Base-by-base conservation (phyloP, 2,329 filamentous ascomycete species). In the Diaporthe nobilis region DNA sequence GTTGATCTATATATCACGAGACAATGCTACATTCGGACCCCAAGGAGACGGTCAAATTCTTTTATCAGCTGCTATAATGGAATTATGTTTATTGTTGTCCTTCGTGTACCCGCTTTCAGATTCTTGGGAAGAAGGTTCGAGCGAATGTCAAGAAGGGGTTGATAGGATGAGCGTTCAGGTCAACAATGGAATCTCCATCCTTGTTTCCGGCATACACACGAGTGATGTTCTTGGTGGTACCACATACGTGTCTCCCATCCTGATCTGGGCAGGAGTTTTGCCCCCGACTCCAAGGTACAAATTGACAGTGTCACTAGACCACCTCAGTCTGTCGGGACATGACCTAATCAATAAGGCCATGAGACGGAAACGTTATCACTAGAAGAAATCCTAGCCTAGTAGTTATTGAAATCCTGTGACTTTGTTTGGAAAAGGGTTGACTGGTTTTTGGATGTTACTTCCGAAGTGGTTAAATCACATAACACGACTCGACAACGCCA, bases 71-170 rank as follows among this genome's bases (percentile, higher is more conserved):
- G 34, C 34, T 34, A 34, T 34, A 34, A 34, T 34, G 34, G 34
- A 34, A 34, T 34, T 34, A 34, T 34, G 34, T 34, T 34, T 1
- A 10, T 34, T 34, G 34, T 34, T 34, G 7, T 34, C 34, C 34
- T 34, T 34, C 34, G 2, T 34, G 34, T 34, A 34, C 34, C 34
- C 34, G 34, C 34, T 34, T 34, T 34, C 34, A 34, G 34, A 34
- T 34, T 34, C 8, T 34, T 34, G 34, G 34, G 34, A 34, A 34
- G 17, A 4, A 22, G 0, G 7, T 44, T 47, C 4, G 28, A 22
- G 20, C 12, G 6, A 31, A 2, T 22, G 15, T 1, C 25, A 22
- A 2, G 60, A 1, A 6, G 0, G 9, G 25, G 3, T 44, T 42
- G n/a, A 25, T 8, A 25, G 55, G 4, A 4, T n/a, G 9, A 65